phyloP scores from a whole-genome alignment of 108 stramenopile genomes.

The Conticribra weissflogii region DNA sequence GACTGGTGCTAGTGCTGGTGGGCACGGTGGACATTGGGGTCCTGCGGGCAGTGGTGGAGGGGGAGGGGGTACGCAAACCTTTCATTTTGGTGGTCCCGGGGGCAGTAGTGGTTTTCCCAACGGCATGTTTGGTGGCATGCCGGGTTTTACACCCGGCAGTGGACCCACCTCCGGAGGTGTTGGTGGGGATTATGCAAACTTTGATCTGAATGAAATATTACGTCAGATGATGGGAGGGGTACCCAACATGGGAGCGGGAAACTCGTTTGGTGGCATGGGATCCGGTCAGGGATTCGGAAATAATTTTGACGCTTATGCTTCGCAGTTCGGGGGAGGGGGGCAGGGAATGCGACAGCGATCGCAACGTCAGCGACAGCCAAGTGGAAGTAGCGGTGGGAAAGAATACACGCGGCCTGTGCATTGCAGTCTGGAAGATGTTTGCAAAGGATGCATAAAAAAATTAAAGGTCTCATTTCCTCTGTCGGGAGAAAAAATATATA shows the following conservation, averaged over 20 bases:
- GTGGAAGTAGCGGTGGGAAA: conserved; percentile 2
- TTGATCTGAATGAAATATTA: conserved; percentile 50
- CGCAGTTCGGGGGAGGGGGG: conserved; percentile 10
- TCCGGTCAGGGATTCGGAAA: conserved; percentile 2
- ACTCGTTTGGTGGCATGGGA: not conserved
- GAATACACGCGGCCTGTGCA: conserved; percentile 50
- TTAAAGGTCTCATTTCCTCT: conserved; percentile 58
- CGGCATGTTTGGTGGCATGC: conserved; percentile 43
- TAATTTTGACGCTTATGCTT: conserved; percentile 3
- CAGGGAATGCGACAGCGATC: conserved; percentile 17
- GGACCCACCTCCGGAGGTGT: not conserved
- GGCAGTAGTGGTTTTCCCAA: conserved; percentile 6
- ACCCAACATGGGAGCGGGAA: conserved; percentile 4
- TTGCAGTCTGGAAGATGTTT: conserved; percentile 73
- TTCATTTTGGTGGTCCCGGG: conserved; percentile 31
- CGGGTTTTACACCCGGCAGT: conserved; percentile 5
- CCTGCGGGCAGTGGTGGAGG: not conserved
- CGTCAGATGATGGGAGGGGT: conserved; percentile 60
- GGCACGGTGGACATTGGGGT: conserved; percentile 3
- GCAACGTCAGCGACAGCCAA: conserved; percentile 16
- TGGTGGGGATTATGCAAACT: conserved; percentile 30
- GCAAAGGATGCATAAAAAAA: conserved; percentile 74
- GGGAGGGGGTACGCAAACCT: conserved; percentile 17
- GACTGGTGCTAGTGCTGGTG: conserved; percentile 1
- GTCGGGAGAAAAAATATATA: conserved; percentile 55